Evolutionary conservation across 2,329 filamentous ascomycete genomes (phyloP).

Genomic region (Dothideomycetes sp.): DNA sequence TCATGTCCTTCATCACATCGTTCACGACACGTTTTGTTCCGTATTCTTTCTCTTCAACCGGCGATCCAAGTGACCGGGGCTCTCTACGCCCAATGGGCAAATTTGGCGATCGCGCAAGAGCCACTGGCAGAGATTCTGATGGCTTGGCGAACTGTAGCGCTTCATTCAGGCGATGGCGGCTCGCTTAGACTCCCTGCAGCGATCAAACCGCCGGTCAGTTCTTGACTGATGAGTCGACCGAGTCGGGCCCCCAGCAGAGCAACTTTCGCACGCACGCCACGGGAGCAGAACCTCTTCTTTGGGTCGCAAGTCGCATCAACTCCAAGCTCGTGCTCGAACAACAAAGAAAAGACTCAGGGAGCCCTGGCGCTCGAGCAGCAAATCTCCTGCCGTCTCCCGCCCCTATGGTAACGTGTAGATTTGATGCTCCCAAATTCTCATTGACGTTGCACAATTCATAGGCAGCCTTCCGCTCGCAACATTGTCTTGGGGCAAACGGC

Average conservation of each 20-base stretch:
- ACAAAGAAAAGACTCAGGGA: conserved; percentile 5
- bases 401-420: conserved; percentile 7
- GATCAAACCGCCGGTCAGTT: conserved; percentile 14
- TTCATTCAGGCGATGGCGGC: conserved; percentile 9
- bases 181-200: conserved; percentile 12
- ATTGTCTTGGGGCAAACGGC: no score
- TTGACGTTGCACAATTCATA: no score
- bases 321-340: conserved; percentile 10
- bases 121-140: conserved; percentile 8
- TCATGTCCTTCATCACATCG: no score
- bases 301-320: no score
- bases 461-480: no score
- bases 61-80: conserved; percentile 3
- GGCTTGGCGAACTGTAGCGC: conserved; percentile 12
- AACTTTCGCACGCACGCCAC: conserved; percentile 12
- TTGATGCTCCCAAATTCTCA: no score
- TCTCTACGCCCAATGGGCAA: neutral
- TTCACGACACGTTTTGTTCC: no score
- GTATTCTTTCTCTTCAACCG: conserved; percentile 3
- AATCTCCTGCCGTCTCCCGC: conserved; percentile 6
- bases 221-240: neutral
- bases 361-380: conserved; percentile 9
- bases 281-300: neutral
- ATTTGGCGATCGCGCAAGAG: conserved; percentile 10
- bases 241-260: conserved; percentile 8